Evolutionary conservation across 1,139 yeast genomes (phyloP), one percentile per base, ranked within the genome.

Genomic region (Yamadazyma mexicana): DNA sequence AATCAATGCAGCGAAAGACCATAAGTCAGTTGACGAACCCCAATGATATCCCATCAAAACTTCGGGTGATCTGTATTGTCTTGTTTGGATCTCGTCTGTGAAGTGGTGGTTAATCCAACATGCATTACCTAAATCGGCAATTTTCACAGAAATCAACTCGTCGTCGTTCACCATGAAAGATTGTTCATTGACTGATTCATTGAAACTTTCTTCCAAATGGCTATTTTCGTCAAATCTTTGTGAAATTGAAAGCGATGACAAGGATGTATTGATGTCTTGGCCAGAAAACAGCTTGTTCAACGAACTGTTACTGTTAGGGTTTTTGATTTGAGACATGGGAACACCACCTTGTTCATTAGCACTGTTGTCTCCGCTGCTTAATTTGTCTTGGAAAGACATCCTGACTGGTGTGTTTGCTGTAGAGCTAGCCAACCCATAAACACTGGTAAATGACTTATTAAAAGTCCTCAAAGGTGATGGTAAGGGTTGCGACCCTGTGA

Each of bases 401-500:
- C 56, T 58, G 15, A 63, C 56, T 3, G 77, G 77, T 1, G 75
- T 70, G 46, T 68, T 69, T 38, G 71, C 62, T 3, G 75, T 69
- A 7, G 75, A 66, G 26, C 52, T 58, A 6, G 75, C 60, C 29
- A 68, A 57, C 9, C 71, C 73, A 42, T 62, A 66, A 15, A 65
- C 65, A 40, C 61, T 67, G 24, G 71, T 60, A 39, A 66, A 66
- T 20, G 67, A 62, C 49, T 58, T 66, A 49, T 59, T 69, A 52
- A 56, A 69, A 0, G 80, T 70, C 46, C 78, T 69, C 43, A 86
- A 67, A 2, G 95, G 92, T 0, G 91, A 82, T 1, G 95, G 94
- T 38, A 87, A 65, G 11, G 96, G 95, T 56, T 85, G 92, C 0
- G 92, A 83, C 1, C 92, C 96, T 0, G 95, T 87, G 36, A 91